Evolutionary conservation across 176 grass and related monocot genomes (phyloP).

Genomic region (Phoenix roebelenii): DNA sequence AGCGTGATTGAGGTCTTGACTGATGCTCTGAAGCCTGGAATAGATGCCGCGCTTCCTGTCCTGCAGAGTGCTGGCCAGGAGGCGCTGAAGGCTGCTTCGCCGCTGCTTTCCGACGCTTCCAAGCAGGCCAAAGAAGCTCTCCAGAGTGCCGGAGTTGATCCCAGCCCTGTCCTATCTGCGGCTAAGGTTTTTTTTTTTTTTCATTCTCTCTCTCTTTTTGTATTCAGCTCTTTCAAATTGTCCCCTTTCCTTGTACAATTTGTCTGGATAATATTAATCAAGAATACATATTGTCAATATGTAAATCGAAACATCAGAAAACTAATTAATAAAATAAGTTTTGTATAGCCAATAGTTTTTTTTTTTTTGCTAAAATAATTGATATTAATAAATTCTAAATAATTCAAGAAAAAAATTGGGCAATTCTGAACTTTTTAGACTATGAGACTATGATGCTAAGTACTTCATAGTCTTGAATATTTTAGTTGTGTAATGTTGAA

Average conservation of each 20-base stretch:
- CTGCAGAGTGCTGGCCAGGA: constrained; percentile 57
- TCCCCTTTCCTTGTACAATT: background rate
- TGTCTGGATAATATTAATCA: too few relatives aligned
- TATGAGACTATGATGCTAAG: too few relatives aligned
- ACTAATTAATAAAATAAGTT: too few relatives aligned
- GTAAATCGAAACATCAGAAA: too few relatives aligned
- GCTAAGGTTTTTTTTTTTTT: constrained; percentile 34
- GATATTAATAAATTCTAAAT: too few relatives aligned
- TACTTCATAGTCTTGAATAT: too few relatives aligned
- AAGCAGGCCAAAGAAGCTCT: constrained; percentile 68
- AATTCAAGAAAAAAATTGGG: too few relatives aligned
- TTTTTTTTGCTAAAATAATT: too few relatives aligned
- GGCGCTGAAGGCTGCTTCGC: constrained; percentile 64
- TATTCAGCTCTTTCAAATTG: background rate
- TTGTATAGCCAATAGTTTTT: too few relatives aligned
- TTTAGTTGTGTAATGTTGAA: too few relatives aligned
- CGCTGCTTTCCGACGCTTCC: constrained; percentile 50
- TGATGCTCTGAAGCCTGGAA: constrained; percentile 53
- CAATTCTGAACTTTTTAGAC: too few relatives aligned
- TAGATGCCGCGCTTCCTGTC: constrained; percentile 44
- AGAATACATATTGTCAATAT: too few relatives aligned
- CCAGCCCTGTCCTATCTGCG: constrained; percentile 49
- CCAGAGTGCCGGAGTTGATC: constrained; percentile 66
- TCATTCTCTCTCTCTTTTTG: background rate
- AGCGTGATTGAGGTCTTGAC: constrained; percentile 39